Percentiles rank a stretch among this genome's conserved stretches.
phyloP scores from a whole-genome alignment of 2,329 filamentous ascomycete species.

The Aspergillus sp. region DNA sequence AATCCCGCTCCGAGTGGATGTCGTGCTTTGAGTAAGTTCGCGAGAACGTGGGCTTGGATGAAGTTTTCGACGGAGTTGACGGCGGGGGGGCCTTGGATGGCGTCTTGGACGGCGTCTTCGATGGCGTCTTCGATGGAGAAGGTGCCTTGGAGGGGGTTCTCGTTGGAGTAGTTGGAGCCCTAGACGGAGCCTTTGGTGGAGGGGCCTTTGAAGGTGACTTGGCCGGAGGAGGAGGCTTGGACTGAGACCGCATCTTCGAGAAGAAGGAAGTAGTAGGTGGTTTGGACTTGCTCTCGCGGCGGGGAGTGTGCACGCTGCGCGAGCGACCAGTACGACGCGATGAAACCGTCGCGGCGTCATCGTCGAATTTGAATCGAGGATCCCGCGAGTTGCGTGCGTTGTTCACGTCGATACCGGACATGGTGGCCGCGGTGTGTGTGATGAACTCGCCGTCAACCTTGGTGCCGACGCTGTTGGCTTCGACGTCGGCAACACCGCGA shows the following conservation, averaged over 20 bases:
- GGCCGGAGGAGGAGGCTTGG: constrained; percentile 11
- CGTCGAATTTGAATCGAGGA: constrained; percentile 30
- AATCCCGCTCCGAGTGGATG: constrained; percentile 3
- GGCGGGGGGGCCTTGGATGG: constrained; percentile 11
- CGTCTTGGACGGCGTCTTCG: constrained; percentile 8
- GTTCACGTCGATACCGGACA: constrained; percentile 38
- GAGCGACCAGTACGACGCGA: constrained; percentile 31
- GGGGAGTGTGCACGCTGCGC: constrained; percentile 15
- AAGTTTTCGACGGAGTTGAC: constrained; percentile 9
- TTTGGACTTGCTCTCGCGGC: constrained; percentile 11
- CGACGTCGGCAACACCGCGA: constrained; percentile 55
- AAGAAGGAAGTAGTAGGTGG: constrained; percentile 9
- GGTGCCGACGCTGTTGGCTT: constrained; percentile 49
- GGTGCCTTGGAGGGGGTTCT: constrained; percentile 10
- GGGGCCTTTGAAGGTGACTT: constrained; percentile 3
- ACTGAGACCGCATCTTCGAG: constrained; percentile 13
- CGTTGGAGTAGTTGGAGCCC: background rate
- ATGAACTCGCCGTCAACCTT: constrained; percentile 62
- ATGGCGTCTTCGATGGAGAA: constrained; percentile 15
- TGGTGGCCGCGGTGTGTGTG: constrained; percentile 50
- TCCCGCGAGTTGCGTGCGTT: constrained; percentile 25
- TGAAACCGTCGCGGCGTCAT: constrained; percentile 28
- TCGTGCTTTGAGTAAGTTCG: background rate
- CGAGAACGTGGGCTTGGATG: constrained; percentile 16
- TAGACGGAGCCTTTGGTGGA: constrained; percentile 4